A percentile compares a stretch with the other conserved stretches of the same genome.
These are phyloP conservation scores for Lactifluus volemus DNA, from an alignment of 768 basidiomycete species.

Conservation along the genomic window DNA sequence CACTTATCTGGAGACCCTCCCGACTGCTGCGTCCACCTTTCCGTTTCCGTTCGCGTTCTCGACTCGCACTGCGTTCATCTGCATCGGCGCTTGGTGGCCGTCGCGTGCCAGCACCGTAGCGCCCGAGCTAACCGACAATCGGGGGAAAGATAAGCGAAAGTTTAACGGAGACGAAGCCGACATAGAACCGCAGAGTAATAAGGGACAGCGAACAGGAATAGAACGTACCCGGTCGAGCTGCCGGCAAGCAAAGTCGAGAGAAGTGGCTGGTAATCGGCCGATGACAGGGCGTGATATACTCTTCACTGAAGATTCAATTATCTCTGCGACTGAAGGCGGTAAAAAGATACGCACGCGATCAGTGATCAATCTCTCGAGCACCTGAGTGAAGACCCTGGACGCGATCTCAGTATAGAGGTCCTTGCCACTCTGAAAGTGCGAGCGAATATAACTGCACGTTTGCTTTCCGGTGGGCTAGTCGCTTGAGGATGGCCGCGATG, in stretches of 20 bases:
- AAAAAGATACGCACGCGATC: slow-evolving; percentile 57
- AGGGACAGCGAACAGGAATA: not conserved
- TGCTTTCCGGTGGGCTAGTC: slow-evolving; percentile 87
- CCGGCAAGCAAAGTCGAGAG: slow-evolving; percentile 80
- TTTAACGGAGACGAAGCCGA: not conserved
- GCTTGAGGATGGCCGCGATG: slow-evolving; percentile 77
- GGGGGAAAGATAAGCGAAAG: not conserved
- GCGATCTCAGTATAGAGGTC: slow-evolving; percentile 80
- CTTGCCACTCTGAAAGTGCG: slow-evolving; percentile 68
- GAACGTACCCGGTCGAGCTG: slow-evolving; percentile 72
- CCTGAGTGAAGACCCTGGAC: slow-evolving; percentile 83
- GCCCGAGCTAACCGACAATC: slow-evolving; percentile 12
- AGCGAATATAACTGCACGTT: slow-evolving; percentile 96
- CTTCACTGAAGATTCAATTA: slow-evolving; percentile 79
- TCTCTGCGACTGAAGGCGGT: too few relatives aligned
- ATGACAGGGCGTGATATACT: slow-evolving; percentile 77
- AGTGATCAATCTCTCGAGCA: slow-evolving; percentile 75
- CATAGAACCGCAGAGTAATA: not conserved
- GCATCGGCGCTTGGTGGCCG: slow-evolving; percentile 5
- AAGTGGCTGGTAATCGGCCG: slow-evolving; percentile 63
- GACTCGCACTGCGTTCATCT: slow-evolving; percentile 8
- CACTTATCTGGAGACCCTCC: slow-evolving; percentile 14
- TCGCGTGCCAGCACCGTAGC: slow-evolving; percentile 6
- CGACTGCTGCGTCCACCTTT: slow-evolving; percentile 11
- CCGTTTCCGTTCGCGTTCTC: slow-evolving; percentile 5